A percentile compares a stretch with the other conserved stretches of the same genome.
phyloP scores from a whole-genome alignment of 2,329 filamentous ascomycete species.

The Aciculosporium take region DNA sequence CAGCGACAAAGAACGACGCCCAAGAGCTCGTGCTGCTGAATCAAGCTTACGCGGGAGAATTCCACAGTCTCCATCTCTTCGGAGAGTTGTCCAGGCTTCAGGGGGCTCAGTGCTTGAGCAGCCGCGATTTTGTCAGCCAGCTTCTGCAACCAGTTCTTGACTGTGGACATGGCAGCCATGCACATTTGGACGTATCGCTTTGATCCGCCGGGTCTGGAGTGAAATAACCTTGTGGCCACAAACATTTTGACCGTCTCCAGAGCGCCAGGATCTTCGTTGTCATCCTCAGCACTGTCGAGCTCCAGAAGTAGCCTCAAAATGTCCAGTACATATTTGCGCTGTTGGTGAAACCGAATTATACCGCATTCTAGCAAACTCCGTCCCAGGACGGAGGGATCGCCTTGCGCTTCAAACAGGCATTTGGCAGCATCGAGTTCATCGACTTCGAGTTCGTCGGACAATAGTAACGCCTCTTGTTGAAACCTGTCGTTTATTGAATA shows the following conservation, averaged over 20 bases:
- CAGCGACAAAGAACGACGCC: constrained; percentile 67
- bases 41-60: constrained; percentile 65
- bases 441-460: constrained; percentile 79
- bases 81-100: constrained; percentile 31
- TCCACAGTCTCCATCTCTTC: constrained; percentile 67
- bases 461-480: constrained; percentile 62
- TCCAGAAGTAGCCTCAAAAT: constrained; percentile 69
- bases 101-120: constrained; percentile 58
- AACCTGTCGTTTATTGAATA: constrained; percentile 80
- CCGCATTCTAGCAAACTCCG: constrained; percentile 63
- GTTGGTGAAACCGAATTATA: constrained; percentile 77
- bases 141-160: constrained; percentile 62
- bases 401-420: constrained; percentile 59
- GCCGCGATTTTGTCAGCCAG: constrained; percentile 65
- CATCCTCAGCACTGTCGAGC: constrained; percentile 40
- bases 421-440: constrained; percentile 77
- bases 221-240: constrained; percentile 20
- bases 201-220: constrained; percentile 23
- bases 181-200: constrained; percentile 60
- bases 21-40: constrained; percentile 80
- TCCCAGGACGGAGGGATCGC: constrained; percentile 53
- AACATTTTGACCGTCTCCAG: constrained; percentile 21
- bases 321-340: constrained; percentile 69
- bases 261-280: constrained; percentile 28
- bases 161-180: constrained; percentile 58